A percentile compares a stretch with the other conserved stretches of the same genome.
Conservation (phyloP, 805 yeast species). For the Myxozyma geophila region DNA sequence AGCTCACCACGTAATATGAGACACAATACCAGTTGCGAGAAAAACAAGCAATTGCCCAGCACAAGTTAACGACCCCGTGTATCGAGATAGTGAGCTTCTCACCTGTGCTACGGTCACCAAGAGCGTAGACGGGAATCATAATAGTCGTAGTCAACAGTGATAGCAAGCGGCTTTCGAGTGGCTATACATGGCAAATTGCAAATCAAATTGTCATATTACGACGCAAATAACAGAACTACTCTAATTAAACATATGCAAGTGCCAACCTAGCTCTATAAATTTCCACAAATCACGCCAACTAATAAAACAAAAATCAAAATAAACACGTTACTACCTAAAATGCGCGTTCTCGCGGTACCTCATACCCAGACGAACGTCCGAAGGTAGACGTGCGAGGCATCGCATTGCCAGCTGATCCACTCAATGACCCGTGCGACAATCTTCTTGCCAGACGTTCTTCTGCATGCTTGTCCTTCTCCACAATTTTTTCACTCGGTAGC, state of each 20-base stretch:
- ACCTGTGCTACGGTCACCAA: too few species aligned
- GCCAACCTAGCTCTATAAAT: too few species aligned
- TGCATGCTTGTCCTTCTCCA: constrained; percentile 54
- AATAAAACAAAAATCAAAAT: neutral
- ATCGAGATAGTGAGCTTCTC: too few species aligned
- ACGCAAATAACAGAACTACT: too few species aligned
- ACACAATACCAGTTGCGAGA: neutral
- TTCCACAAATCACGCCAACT: neutral
- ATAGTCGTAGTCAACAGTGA: too few species aligned
- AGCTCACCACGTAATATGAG: neutral
- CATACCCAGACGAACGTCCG: constrained; percentile 4
- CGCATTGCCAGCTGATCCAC: neutral
- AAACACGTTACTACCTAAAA: neutral
- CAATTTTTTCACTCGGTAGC: constrained; percentile 67
- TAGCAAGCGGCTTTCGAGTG: too few species aligned
- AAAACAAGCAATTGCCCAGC: neutral
- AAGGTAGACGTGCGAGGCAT: constrained; percentile 8
- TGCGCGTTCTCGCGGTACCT: neutral
- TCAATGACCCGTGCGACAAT: constrained; percentile 17
- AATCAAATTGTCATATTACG: too few species aligned
- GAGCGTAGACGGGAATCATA: too few species aligned
- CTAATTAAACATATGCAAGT: too few species aligned
- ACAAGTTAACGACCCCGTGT: too few species aligned
- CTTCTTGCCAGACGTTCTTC: constrained; percentile 20
- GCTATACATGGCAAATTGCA: too few species aligned